Evolutionary conservation across 495 filamentous ascomycete genomes (phyloP).

Genomic region (Aspergillus affinis): DNA sequence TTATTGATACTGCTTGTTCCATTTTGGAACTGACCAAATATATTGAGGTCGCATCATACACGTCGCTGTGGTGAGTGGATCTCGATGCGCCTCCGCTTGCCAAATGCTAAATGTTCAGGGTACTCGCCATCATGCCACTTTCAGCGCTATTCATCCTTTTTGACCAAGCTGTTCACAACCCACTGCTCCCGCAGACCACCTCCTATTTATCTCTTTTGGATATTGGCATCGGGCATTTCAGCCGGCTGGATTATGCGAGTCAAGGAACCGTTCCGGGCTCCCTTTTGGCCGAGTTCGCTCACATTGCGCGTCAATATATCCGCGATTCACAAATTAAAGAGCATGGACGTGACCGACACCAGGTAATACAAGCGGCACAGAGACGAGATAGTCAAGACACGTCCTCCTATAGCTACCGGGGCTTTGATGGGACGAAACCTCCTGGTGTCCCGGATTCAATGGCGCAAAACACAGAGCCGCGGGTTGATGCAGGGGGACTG

Average conservation of each 20-base stretch:
- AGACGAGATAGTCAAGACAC: not conserved
- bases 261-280: not conserved
- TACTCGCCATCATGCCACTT: not conserved
- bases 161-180: not conserved
- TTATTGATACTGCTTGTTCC: constrained; percentile 18
- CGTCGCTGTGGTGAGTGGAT: constrained; percentile 17
- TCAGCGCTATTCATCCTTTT: not conserved
- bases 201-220: not conserved
- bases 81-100: not conserved
- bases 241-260: not conserved
- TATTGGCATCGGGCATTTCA: not conserved
- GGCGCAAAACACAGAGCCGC: not conserved
- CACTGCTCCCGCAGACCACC: not conserved
- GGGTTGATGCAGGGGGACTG: not conserved
- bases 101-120: not conserved
- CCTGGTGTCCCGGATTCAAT: not conserved
- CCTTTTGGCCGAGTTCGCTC: not conserved
- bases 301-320: not conserved
- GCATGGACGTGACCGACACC: not conserved
- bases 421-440: not conserved
- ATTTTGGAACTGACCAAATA: constrained; percentile 23
- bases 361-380: not conserved
- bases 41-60: constrained; percentile 22
- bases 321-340: not conserved
- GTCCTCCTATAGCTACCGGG: not conserved